Conservation (phyloP, 2,329 filamentous ascomycete species). For the Colletotrichum costaricense region DNA sequence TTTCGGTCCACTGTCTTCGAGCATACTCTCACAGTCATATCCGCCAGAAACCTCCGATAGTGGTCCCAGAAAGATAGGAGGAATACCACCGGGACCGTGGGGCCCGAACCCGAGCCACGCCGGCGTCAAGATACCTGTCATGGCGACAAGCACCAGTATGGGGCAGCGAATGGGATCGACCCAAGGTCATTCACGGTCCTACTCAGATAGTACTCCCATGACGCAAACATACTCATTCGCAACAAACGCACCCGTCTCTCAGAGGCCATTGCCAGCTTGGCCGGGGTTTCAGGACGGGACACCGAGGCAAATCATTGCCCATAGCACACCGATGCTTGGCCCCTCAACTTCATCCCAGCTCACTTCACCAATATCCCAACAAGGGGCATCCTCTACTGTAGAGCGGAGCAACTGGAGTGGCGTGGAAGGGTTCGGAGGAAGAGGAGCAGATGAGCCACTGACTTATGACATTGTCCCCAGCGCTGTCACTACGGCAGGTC, state of each 20-base stretch:
- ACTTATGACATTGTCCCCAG: slow-evolving; percentile 13
- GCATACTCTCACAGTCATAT: background rate
- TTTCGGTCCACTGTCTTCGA: background rate
- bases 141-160: background rate
- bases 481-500: slow-evolving; percentile 3
- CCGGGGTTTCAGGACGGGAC: slow-evolving; percentile 16
- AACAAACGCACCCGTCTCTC: background rate
- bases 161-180: background rate
- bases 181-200: slow-evolving; percentile 18
- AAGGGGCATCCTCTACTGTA: background rate
- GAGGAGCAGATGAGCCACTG: background rate
- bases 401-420: background rate
- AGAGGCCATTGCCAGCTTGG: slow-evolving; percentile 15
- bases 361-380: slow-evolving; percentile 3
- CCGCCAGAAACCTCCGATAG: background rate
- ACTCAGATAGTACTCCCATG: slow-evolving; percentile 21
- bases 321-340: background rate
- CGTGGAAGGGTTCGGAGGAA: slow-evolving; percentile 7
- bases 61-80: background rate
- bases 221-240: slow-evolving; percentile 19
- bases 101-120: background rate
- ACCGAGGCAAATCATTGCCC: background rate
- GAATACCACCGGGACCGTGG: background rate
- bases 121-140: background rate
- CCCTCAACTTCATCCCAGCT: background rate